These are phyloP conservation scores for Vitis rupestris DNA, from an alignment of 164 flowering plant genomes.

Conservation along the genomic window DNA sequence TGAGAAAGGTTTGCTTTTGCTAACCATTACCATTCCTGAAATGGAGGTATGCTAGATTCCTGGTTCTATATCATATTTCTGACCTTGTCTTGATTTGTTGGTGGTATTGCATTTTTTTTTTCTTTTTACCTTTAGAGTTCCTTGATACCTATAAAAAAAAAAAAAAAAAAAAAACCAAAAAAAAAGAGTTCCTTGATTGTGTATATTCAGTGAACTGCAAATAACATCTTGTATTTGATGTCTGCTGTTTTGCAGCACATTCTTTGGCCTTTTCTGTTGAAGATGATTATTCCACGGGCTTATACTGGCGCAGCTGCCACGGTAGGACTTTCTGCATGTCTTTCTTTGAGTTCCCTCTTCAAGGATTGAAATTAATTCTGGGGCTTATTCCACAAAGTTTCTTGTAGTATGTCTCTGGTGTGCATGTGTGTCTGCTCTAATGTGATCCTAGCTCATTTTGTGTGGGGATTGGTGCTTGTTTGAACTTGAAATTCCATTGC, in stretches of 20 bases:
- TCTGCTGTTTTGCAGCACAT: constrained; percentile 51
- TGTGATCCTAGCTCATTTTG: background rate
- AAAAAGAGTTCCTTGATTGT: background rate
- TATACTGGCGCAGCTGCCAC: constrained; percentile 90
- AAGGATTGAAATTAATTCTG: no score
- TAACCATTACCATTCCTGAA: constrained; percentile 93
- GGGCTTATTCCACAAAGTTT: background rate
- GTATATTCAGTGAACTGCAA: background rate
- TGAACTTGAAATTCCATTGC: no score
- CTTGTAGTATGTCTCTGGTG: background rate
- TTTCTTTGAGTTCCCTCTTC: background rate
- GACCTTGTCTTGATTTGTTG: background rate
- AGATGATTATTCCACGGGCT: constrained; percentile 77
- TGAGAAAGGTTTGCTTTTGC: constrained; percentile 87
- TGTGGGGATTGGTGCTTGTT: background rate
- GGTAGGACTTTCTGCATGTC: constrained; percentile 42
- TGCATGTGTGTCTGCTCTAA: background rate
- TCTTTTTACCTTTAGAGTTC: no score
- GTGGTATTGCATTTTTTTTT: background rate
- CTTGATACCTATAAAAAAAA: no score
- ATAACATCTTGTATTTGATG: constrained; percentile 3
- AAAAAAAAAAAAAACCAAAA: no score
- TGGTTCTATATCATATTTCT: background rate
- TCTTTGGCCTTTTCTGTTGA: constrained; percentile 94
- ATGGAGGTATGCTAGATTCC: constrained; percentile 71